Evolutionary conservation across 495 filamentous ascomycete genomes (phyloP).

Genomic region (Cercophora sp.): DNA sequence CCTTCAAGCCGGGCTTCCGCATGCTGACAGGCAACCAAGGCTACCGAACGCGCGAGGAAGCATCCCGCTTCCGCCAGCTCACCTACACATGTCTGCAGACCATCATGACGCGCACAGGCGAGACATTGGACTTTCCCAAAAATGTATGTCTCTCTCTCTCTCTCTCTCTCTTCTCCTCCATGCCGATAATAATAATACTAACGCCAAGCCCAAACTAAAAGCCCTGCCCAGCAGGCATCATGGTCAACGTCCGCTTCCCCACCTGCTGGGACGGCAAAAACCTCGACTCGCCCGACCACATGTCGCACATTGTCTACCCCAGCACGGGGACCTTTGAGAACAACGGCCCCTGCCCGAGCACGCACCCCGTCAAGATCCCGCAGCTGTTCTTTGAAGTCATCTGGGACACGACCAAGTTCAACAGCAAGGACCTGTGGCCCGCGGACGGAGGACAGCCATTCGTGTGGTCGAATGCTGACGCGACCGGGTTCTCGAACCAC

Average conservation of each 20-base stretch:
- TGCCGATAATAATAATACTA: background rate
- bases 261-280: constrained; percentile 27
- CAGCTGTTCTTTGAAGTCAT: constrained; percentile 41
- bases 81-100: constrained; percentile 39
- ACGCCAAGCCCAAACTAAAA: background rate
- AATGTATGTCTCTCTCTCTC: too few species aligned
- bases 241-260: constrained; percentile 37
- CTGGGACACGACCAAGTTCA: constrained; percentile 38
- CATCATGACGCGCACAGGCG: constrained; percentile 29
- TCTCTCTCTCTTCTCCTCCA: too few species aligned
- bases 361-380: constrained; percentile 30
- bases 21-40: constrained; percentile 67
- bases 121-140: constrained; percentile 33
- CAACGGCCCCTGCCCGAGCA: constrained; percentile 26
- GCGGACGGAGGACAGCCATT: constrained; percentile 25
- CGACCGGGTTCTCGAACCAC: constrained; percentile 36
- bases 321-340: constrained; percentile 30
- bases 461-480: constrained; percentile 40
- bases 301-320: constrained; percentile 34
- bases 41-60: constrained; percentile 31
- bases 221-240: constrained; percentile 36
- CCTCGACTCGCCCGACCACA: constrained; percentile 29
- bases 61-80: constrained; percentile 33
- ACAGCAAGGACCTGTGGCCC: constrained; percentile 37
- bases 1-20: constrained; percentile 57